Evolutionary conservation across 805 yeast species (phyloP).

Genomic region (Candida piceae): DNA sequence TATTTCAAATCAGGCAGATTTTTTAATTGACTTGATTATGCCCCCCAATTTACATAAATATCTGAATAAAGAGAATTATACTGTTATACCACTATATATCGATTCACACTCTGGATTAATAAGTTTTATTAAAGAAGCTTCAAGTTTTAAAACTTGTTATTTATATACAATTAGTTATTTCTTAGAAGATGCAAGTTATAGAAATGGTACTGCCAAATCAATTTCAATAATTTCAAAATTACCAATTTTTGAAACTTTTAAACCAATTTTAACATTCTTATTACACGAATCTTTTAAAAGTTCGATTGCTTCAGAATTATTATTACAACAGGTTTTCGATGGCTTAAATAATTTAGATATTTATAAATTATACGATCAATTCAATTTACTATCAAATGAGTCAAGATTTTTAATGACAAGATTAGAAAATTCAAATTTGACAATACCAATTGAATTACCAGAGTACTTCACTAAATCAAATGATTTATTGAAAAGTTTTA

Average conservation of each 20-base stretch:
- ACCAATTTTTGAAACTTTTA: slow-evolving; percentile 41
- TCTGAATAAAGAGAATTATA: slow-evolving; percentile 51
- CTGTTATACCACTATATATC: slow-evolving; percentile 47
- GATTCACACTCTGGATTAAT: slow-evolving; percentile 14
- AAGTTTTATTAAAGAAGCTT: slow-evolving; percentile 11
- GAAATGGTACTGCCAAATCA: slow-evolving; percentile 41
- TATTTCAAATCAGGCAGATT: slow-evolving; percentile 52
- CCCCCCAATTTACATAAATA: slow-evolving; percentile 36
- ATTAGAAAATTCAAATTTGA: slow-evolving; percentile 13
- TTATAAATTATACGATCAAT: slow-evolving; percentile 24
- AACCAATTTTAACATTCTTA: slow-evolving; percentile 42
- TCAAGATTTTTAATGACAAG: slow-evolving; percentile 21
- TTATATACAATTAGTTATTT: slow-evolving; percentile 28
- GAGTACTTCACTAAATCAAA: slow-evolving; percentile 15
- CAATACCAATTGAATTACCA: slow-evolving; percentile 3
- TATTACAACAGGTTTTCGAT: slow-evolving; percentile 9
- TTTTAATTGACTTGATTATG: slow-evolving; percentile 20
- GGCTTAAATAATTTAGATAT: slow-evolving; percentile 21
- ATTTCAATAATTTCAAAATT: slow-evolving; percentile 42
- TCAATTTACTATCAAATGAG: slow-evolving; percentile 9
- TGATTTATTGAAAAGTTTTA: slow-evolving; percentile 17
- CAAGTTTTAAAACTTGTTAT: slow-evolving; percentile 15
- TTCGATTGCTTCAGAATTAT: slow-evolving; percentile 1
- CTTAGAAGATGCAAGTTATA: slow-evolving; percentile 26
- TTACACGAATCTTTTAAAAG: slow-evolving; percentile 37